Evolutionary conservation across 192 early-diverging fungal species (phyloP), one percentile per base, ranked within the genome.

Genomic region (Backusella macrospora): DNA sequence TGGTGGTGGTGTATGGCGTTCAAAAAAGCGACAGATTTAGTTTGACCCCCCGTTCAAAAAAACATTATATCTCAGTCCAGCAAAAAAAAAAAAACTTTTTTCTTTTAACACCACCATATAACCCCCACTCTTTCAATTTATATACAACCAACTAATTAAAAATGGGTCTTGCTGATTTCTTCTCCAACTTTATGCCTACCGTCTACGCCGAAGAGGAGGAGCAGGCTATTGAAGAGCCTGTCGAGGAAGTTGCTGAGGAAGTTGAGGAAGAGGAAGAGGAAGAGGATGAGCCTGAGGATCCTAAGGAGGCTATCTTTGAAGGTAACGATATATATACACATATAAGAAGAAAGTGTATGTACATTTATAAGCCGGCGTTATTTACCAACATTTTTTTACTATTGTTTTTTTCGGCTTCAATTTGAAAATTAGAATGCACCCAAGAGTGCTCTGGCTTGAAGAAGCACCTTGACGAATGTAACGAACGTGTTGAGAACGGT

Each of bases 391-490:
- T 38, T 34, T 34, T 18, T 8, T n/a, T 40, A 66, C 45, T 40
- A 47, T 18, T 63, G 16, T 15, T n/a, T 37, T 23, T 16, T 65
- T 49, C 34, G 5, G 6, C 21, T 21, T 14, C 23, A 10, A 62
- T 42, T 65, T 43, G 66, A 55, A 55, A 3, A 59, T 26, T 80
- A 89, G 87, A 81, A 63, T 94, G 92, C 81, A 82, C 82, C 43
- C 84, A 92, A 69, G 77, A 88, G 62, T 94, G 90, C 84, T 83
- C 83, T 79, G 82, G 89, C 59, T 78, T 94, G 55, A 92, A 92
- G 87, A 85, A 91, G 71, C 92, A 92, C 72, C 79, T 88, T 52
- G 92, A 94, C 9, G 90, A 90, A 81, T 94, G 92, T 80, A 85
- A 89, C 63, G 83, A 83, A 62, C 90, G 92, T 77, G 92, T 94